Base-by-base conservation (phyloP, 2,329 filamentous ascomycete genomes). In the Magnaporthiopsis incrustans region DNA sequence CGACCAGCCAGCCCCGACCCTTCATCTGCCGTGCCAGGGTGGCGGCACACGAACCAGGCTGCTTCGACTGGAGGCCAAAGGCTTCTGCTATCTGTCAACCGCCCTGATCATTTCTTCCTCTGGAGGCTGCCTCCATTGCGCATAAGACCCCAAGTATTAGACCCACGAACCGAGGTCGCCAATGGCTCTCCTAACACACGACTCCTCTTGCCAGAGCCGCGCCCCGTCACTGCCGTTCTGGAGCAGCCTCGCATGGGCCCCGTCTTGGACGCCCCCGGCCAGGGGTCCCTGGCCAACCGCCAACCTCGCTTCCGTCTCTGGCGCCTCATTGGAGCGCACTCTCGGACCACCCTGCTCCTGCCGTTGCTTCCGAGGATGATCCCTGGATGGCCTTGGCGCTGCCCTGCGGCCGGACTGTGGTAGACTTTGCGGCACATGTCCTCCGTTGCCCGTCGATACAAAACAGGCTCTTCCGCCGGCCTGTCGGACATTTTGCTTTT, bases 371-470 rank as follows among this genome's bases (percentile, higher is more conserved):
- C 11, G 38, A 6, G 3, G 38, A 44, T 15, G 38, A 44, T 15
- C 38, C 38, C 4, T 30, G 30, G 30, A 6, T 30, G 30, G 30
- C 4, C 4, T 53, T 53, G 44, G 22, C 22, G 44, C 15, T 2
- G 44, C 18, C 44, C 14, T 53, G 22, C 44, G 2, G 7, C 2
- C n/a, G 1, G 44, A 6, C 22, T 22, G 22, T 53, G 89, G 79
- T 35, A 86, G 88, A 35, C 89, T 70, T 85, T 85, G 68, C 83
- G 89, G 77, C 90, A 87, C 66, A 83, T 79, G 64, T 84, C 85
- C 65, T 82, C 78, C 38, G 15, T 18, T 8, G 8, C 22, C 44
- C 7, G 44, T 2, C 22, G 1, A n/a, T 53, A 53, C 44, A 53
- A n/a, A 53, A 53, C 22, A 53, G n/a, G 44, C 22, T 22, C 1